These are phyloP conservation scores for Astrothelium macrocarpum DNA, from an alignment of 495 filamentous ascomycete genomes.

Conservation along the genomic window DNA sequence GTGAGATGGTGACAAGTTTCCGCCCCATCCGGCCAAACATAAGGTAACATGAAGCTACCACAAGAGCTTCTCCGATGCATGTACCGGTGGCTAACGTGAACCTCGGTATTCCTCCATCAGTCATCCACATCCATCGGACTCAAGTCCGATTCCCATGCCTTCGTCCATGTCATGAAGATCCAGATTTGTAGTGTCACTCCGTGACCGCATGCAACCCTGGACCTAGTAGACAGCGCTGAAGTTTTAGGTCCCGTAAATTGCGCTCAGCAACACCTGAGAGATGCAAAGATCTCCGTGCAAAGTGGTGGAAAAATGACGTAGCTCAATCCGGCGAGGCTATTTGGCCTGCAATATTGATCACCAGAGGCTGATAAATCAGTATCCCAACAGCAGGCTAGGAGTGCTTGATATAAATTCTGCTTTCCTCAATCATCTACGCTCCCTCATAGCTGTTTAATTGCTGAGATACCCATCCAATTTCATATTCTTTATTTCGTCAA, in stretches of 20 bases:
- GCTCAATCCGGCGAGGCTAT: neutral
- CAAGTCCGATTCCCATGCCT: neutral
- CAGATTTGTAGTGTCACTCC: neutral
- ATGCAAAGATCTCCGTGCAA: neutral
- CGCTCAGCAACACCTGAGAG: neutral
- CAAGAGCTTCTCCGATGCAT: neutral
- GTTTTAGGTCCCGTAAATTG: neutral
- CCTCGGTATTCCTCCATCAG: neutral
- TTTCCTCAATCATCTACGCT: neutral
- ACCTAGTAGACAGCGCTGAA: neutral
- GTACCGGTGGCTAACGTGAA: too few species aligned
- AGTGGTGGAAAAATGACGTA: neutral
- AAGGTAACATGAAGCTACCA: neutral
- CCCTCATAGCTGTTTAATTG: neutral
- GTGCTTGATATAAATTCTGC: neutral
- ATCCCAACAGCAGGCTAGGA: neutral
- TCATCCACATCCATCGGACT: neutral
- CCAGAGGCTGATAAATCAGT: neutral
- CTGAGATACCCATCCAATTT: neutral
- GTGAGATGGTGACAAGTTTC: neutral
- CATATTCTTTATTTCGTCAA: neutral
- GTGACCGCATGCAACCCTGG: neutral
- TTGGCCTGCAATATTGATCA: neutral
- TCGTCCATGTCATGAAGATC: slow-evolving; percentile 6
- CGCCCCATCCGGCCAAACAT: neutral